These are phyloP conservation scores for Suillus fuscotomentosus DNA, from an alignment of 768 basidiomycete genomes.

Conservation along the genomic window DNA sequence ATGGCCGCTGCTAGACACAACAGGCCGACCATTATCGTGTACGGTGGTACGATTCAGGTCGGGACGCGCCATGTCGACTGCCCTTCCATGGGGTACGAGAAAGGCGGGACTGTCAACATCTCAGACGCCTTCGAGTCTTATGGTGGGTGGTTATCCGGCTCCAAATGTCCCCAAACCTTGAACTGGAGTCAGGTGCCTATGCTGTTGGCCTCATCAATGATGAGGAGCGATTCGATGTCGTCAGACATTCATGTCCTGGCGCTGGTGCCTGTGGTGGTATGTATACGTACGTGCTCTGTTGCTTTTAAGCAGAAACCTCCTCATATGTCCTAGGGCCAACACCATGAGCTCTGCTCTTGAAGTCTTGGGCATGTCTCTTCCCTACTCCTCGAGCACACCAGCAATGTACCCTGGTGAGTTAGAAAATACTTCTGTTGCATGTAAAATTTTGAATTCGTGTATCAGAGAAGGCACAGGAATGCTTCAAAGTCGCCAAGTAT, in stretches of 20 bases:
- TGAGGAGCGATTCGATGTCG: slow-evolving; percentile 80
- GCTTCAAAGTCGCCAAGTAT: slow-evolving; percentile 73
- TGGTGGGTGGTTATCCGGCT: slow-evolving; percentile 39
- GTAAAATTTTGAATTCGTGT: background rate
- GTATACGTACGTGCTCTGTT: slow-evolving; percentile 59
- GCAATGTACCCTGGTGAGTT: slow-evolving; percentile 63
- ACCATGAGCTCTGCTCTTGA: slow-evolving; percentile 88
- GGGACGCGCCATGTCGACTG: slow-evolving; percentile 80
- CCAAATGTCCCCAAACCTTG: background rate
- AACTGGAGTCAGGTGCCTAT: slow-evolving; percentile 60
- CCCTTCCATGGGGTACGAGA: slow-evolving; percentile 70
- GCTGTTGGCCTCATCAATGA: slow-evolving; percentile 75
- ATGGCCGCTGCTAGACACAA: slow-evolving; percentile 88
- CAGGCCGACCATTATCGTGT: slow-evolving; percentile 83
- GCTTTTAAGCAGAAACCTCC: background rate
- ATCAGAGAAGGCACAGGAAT: slow-evolving; percentile 80
- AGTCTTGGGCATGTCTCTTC: slow-evolving; percentile 82
- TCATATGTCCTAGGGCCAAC: slow-evolving; percentile 53
- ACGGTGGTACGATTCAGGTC: slow-evolving; percentile 81
- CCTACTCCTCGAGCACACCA: slow-evolving; percentile 74
- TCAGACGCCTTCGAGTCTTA: slow-evolving; percentile 85
- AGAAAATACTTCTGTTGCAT: background rate
- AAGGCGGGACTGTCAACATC: slow-evolving; percentile 83
- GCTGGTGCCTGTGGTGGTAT: slow-evolving; percentile 86
- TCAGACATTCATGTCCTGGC: slow-evolving; percentile 83